Base-by-base conservation (phyloP, 352 stramenopile species). In the Pythium myriotylum region DNA sequence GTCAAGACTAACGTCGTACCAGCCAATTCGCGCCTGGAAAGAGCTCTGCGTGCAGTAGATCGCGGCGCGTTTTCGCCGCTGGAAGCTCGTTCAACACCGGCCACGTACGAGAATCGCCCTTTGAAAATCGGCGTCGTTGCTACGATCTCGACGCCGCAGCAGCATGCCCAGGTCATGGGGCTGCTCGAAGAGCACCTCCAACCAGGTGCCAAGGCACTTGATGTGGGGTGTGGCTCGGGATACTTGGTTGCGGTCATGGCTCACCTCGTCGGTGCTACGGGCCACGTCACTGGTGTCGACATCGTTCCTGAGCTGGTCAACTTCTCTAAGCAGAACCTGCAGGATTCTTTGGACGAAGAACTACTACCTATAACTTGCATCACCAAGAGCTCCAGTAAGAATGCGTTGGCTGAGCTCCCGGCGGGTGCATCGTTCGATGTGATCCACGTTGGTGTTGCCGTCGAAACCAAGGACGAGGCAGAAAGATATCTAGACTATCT, bases 71-170 rank as follows among this genome's bases (percentile, higher is more conserved):
- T 94, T 51, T 70, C 81, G 19, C 69, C 77, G 23, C 64, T 66
- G 0, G 58, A 68, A 2, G 69, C 75, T 24, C 58, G 67, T 13
- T 29, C 65, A 7, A 72, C 65, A 3, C 57, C 35, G 7, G 68
- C 77, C 17, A 68, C 74, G 59, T 95, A 95, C 49, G 76, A 77
- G 17, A 95, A 95, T 53, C 79, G 74, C 0, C 84, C 86, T 14
- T 66, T 95, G 24, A 88, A 88, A 54, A 92, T 95, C 65, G 84
- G 78, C 6, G 74, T 76, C 27, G 72, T 92, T 32, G 86, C 86
- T 41, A 95, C 86, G 9, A 95, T 95, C 53, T 95, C 86, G 32
- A 95, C 86, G 14, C 86, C 86, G 16, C 86, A 95, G 66, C 86
- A 94, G 49, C 86, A 95, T 45, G 86, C 86, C 26, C 80, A 92